Percentiles rank a stretch among this genome's conserved stretches.
Conservation (phyloP, 73 alveolate species). For the Blepharisma stoltei region DNA sequence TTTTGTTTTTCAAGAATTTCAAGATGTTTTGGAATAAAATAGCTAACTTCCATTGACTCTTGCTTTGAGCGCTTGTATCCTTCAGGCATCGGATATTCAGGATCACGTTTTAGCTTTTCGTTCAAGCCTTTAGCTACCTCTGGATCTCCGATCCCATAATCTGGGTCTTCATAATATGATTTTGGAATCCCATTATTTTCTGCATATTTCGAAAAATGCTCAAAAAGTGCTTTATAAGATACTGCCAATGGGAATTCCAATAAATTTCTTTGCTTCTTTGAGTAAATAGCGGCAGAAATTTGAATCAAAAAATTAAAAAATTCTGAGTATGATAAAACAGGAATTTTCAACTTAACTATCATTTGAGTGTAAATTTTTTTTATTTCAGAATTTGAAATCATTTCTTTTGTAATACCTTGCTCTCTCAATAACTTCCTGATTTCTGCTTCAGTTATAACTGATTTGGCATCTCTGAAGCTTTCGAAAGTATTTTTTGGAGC, state of each 20-base stretch:
- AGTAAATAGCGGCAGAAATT: slow-evolving; percentile 43
- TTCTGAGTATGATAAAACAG: slow-evolving; percentile 40
- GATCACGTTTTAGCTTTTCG: slow-evolving; percentile 53
- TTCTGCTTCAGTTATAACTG: slow-evolving; percentile 35
- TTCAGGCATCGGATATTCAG: slow-evolving; percentile 67
- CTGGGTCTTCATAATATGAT: not conserved
- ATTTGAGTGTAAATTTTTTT: slow-evolving; percentile 27
- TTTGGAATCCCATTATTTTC: slow-evolving; percentile 14
- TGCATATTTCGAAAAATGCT: slow-evolving; percentile 36
- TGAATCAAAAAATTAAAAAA: slow-evolving; percentile 37
- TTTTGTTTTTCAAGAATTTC: not conserved
- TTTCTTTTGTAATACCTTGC: slow-evolving; percentile 44
- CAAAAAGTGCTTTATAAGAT: slow-evolving; percentile 31
- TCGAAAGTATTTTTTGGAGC: slow-evolving; percentile 36
- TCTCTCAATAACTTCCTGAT: slow-evolving; percentile 60
- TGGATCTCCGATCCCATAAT: slow-evolving; percentile 46
- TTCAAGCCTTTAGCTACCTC: slow-evolving; percentile 61
- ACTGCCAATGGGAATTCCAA: slow-evolving; percentile 63
- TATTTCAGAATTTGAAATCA: slow-evolving; percentile 43
- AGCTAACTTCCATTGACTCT: not conserved
- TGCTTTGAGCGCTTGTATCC: slow-evolving; percentile 33
- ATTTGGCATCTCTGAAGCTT: slow-evolving; percentile 31
- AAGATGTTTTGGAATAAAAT: not conserved
- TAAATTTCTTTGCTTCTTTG: slow-evolving; percentile 50
- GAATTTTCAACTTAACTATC: slow-evolving; percentile 29